Evolutionary conservation across 2,329 filamentous ascomycete genomes (phyloP).

Genomic region (Tolypocladium guangdongense): DNA sequence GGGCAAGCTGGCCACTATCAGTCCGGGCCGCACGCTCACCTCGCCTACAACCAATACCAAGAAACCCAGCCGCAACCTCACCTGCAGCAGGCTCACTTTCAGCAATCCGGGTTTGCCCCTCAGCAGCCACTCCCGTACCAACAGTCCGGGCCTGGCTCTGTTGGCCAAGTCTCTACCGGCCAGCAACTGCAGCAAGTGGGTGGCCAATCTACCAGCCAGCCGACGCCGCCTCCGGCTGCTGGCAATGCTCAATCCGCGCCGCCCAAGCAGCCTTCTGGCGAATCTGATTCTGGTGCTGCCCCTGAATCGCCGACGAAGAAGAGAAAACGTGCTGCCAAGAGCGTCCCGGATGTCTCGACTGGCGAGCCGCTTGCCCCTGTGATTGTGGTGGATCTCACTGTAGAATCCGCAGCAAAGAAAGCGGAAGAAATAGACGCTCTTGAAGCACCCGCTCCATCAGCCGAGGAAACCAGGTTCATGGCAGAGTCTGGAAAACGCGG

Average conservation of each 20-base stretch:
- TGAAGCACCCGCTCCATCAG: slow-evolving; percentile 17
- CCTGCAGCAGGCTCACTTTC: slow-evolving; percentile 3
- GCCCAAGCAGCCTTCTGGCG: not conserved
- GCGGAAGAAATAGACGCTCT: slow-evolving; percentile 23
- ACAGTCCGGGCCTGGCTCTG: slow-evolving; percentile 2
- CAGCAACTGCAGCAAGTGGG: slow-evolving; percentile 9
- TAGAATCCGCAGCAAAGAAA: slow-evolving; percentile 18
- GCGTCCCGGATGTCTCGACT: slow-evolving; percentile 12
- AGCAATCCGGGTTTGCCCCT: slow-evolving; percentile 5
- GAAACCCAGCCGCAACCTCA: slow-evolving; percentile 1
- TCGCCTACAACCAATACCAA: slow-evolving; percentile 7
- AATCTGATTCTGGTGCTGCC: slow-evolving; percentile 1
- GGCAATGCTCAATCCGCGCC: not conserved
- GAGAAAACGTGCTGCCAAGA: slow-evolving; percentile 24
- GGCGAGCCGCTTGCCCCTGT: slow-evolving; percentile 13
- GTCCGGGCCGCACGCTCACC: slow-evolving; percentile 2
- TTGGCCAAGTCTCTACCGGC: not conserved
- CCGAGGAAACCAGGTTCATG: slow-evolving; percentile 24
- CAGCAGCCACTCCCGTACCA: slow-evolving; percentile 14
- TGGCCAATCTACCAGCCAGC: slow-evolving; percentile 9
- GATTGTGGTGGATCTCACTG: slow-evolving; percentile 15
- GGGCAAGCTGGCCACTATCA: slow-evolving; percentile 13
- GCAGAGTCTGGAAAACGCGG: slow-evolving; percentile 25
- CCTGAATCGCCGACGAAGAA: slow-evolving; percentile 24
- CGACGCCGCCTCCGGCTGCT: slow-evolving; percentile 1